Evolutionary conservation across 768 basidiomycete species (phyloP).

Genomic region (Russula lepida): DNA sequence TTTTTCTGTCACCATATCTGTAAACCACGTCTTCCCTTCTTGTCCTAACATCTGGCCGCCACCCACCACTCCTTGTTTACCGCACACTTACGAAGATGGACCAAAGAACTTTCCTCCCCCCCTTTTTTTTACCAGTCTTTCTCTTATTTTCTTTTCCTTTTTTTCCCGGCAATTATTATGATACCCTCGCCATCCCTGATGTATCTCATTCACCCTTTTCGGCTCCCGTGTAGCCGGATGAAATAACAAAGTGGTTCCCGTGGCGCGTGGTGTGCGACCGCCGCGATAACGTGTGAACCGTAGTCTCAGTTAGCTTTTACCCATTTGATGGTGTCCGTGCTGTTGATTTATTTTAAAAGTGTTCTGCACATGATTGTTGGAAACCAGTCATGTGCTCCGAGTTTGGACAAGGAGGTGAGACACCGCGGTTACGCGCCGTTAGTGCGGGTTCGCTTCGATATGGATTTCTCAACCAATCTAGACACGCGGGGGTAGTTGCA

Average conservation of each 20-base stretch:
- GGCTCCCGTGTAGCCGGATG: slow-evolving; percentile 19
- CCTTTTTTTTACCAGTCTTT: not conserved
- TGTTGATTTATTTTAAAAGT: not conserved
- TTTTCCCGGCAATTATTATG: slow-evolving; percentile 19
- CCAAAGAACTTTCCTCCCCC: slow-evolving; percentile 2
- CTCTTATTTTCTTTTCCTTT: not conserved
- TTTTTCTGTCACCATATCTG: slow-evolving; percentile 10
- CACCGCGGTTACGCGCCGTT: too few species aligned
- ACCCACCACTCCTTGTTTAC: slow-evolving; percentile 8
- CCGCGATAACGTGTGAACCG: not conserved
- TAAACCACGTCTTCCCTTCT: slow-evolving; percentile 9
- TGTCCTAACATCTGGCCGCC: slow-evolving; percentile 14
- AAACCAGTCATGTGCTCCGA: not conserved
- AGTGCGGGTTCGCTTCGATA: not conserved
- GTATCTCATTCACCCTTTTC: slow-evolving; percentile 14
- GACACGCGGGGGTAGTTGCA: not conserved
- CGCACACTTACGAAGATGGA: slow-evolving; percentile 11
- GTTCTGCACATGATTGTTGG: not conserved
- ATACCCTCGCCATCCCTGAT: slow-evolving; percentile 21
- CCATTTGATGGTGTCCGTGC: not conserved
- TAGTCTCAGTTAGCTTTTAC: not conserved
- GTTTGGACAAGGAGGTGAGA: not conserved
- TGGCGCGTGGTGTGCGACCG: slow-evolving; percentile 7
- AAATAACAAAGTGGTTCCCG: slow-evolving; percentile 20
- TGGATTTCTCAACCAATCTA: not conserved